Evolutionary conservation across 768 basidiomycete species (phyloP).

Genomic region (Lactifluus piperatus): DNA sequence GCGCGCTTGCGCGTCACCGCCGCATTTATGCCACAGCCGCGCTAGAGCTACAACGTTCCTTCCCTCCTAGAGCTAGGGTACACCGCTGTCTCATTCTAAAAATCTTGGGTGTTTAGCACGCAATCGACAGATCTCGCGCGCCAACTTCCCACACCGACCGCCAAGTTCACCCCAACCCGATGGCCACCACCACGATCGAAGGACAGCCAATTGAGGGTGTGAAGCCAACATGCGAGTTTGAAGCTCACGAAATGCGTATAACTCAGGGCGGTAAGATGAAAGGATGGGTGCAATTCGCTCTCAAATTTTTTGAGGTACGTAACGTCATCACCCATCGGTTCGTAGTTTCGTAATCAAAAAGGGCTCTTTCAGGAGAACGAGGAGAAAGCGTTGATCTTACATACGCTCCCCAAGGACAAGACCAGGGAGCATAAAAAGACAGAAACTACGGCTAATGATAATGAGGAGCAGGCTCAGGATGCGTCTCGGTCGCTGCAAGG

Average conservation of each 20-base stretch:
- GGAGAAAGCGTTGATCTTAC: conserved; percentile 42
- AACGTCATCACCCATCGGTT: background rate
- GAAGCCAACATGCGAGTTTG: background rate
- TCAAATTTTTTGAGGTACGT: conserved; percentile 31
- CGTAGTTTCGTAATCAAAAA: background rate
- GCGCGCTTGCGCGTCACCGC: no score
- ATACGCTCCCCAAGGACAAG: conserved; percentile 42
- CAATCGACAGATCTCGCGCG: background rate
- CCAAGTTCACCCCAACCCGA: background rate
- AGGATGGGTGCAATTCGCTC: conserved; percentile 31
- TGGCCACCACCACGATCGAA: no score
- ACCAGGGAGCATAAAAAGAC: background rate
- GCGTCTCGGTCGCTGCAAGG: background rate
- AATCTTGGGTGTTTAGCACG: no score
- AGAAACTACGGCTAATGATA: background rate
- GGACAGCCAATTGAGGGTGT: background rate
- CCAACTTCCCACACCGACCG: background rate
- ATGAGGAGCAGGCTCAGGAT: background rate
- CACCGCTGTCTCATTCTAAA: no score
- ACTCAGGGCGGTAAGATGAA: conserved; percentile 31
- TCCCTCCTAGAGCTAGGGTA: background rate
- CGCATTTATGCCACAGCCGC: no score
- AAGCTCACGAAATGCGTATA: conserved; percentile 29
- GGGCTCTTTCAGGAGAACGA: conserved; percentile 35
- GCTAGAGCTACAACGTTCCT: no score